Conservation (phyloP, 495 filamentous ascomycete genomes). For the Niebla homalea region DNA sequence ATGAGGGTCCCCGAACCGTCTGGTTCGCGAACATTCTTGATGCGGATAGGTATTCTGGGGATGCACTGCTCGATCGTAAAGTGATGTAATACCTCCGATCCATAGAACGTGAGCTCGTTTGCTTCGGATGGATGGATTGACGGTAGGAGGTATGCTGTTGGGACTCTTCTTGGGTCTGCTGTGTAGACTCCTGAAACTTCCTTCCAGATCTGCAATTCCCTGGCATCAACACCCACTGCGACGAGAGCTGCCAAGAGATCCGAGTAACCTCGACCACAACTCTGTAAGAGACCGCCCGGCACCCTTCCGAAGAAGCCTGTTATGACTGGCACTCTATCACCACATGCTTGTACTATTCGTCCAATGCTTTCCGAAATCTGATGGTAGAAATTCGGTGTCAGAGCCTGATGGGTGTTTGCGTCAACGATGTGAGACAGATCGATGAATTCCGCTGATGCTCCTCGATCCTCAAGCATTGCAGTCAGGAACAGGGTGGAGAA, state of each 20-base stretch:
- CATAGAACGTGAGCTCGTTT: conserved; percentile 84
- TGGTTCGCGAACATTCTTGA: conserved; percentile 97
- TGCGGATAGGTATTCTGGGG: conserved; percentile 82
- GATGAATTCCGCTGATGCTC: conserved; percentile 72
- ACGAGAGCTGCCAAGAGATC: conserved; percentile 77
- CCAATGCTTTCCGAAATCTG: conserved; percentile 48
- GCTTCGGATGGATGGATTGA: conserved; percentile 79
- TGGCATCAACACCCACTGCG: conserved; percentile 49
- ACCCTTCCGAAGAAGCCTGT: conserved; percentile 86
- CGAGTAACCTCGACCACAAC: conserved; percentile 76
- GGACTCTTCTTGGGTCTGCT: conserved; percentile 60
- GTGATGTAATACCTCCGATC: conserved; percentile 71
- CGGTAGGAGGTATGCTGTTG: conserved; percentile 60
- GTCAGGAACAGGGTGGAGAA: conserved; percentile 82
- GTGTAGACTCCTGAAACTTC: conserved; percentile 14
- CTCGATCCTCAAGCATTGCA: conserved; percentile 59
- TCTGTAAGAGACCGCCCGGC: conserved; percentile 62
- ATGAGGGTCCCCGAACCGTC: conserved; percentile 78
- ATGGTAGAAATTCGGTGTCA: conserved; percentile 73
- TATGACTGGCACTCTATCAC: conserved; percentile 58
- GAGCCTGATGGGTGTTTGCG: conserved; percentile 42
- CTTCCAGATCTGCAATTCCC: conserved; percentile 49
- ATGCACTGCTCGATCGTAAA: conserved; percentile 99
- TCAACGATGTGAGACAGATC: conserved; percentile 68
- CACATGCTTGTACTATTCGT: conserved; percentile 55